Evolutionary conservation across 1,284 basidiomycete genomes (phyloP).

Genomic region (Fereydounia khargensis): DNA sequence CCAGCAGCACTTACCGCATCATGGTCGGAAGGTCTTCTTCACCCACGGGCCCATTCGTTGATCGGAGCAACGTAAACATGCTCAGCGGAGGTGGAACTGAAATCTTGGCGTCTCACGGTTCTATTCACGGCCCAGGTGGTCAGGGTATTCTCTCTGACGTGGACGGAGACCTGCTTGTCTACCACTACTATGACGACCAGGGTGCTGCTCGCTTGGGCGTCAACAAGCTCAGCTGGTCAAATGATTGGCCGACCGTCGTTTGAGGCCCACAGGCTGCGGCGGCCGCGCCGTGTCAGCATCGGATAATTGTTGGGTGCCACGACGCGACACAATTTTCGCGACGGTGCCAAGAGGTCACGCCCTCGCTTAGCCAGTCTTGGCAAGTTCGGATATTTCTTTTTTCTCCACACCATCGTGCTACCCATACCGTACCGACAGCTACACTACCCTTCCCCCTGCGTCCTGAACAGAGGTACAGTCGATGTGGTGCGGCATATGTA

Average conservation of each 20-base stretch:
- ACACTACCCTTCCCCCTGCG: too few relatives aligned
- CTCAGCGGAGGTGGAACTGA: conserved; percentile 63
- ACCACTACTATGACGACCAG: conserved; percentile 61
- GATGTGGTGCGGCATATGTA: too few relatives aligned
- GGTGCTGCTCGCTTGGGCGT: neutral
- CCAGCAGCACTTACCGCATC: conserved; percentile 65
- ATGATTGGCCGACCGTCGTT: neutral
- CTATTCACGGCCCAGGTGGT: conserved; percentile 63
- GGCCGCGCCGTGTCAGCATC: too few relatives aligned
- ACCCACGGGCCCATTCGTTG: conserved; percentile 62
- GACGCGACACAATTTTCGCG: too few relatives aligned
- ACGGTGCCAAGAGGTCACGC: too few relatives aligned
- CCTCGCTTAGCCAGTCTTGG: too few relatives aligned
- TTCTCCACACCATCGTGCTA: too few relatives aligned
- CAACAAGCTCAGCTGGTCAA: neutral
- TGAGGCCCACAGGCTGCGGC: too few relatives aligned
- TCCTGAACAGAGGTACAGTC: too few relatives aligned
- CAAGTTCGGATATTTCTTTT: too few relatives aligned
- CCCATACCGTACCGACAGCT: too few relatives aligned
- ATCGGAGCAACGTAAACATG: conserved; percentile 61
- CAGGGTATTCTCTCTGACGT: conserved; percentile 59
- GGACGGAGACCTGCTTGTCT: conserved; percentile 60
- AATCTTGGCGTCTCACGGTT: conserved; percentile 62
- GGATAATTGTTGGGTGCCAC: too few relatives aligned
- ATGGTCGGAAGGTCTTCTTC: conserved; percentile 63